These are phyloP conservation scores for Canavalia gladiata DNA, from an alignment of 306 rosid genomes.

Conservation along the genomic window DNA sequence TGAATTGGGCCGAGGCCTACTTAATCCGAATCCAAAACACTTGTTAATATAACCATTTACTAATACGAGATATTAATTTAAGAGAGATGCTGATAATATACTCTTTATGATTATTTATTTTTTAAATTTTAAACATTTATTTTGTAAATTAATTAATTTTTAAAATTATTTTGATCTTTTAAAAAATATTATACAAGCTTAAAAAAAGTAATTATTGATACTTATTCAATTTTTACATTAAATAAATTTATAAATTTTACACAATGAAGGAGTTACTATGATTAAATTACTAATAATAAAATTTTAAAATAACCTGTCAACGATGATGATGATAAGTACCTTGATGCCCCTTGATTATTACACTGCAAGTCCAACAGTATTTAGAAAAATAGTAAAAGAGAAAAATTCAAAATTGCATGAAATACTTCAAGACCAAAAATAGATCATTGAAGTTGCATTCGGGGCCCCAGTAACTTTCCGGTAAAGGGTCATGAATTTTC, in stretches of 20 bases:
- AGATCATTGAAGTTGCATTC: conserved; percentile 1
- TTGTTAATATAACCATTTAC: no score
- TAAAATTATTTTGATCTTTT: no score
- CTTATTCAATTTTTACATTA: background rate
- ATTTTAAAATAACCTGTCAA: background rate
- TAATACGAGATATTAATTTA: no score
- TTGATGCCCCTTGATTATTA: background rate
- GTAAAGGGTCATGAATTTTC: background rate
- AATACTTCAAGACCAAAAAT: background rate
- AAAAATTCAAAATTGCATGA: background rate
- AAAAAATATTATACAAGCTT: background rate
- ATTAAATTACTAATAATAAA: background rate
- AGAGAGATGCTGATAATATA: no score
- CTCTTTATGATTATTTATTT: no score
- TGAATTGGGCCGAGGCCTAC: no score
- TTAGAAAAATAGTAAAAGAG: background rate
- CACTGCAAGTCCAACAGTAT: background rate
- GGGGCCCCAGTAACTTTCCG: background rate
- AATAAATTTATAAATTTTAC: background rate
- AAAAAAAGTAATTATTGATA: background rate
- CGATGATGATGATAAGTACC: no score
- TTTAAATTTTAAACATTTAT: no score
- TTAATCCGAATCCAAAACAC: no score
- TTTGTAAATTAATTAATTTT: no score
- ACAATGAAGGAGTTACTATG: background rate